phyloP scores from a whole-genome alignment of 2,329 filamentous ascomycete genomes.

The Colletotrichum higginsianum region DNA sequence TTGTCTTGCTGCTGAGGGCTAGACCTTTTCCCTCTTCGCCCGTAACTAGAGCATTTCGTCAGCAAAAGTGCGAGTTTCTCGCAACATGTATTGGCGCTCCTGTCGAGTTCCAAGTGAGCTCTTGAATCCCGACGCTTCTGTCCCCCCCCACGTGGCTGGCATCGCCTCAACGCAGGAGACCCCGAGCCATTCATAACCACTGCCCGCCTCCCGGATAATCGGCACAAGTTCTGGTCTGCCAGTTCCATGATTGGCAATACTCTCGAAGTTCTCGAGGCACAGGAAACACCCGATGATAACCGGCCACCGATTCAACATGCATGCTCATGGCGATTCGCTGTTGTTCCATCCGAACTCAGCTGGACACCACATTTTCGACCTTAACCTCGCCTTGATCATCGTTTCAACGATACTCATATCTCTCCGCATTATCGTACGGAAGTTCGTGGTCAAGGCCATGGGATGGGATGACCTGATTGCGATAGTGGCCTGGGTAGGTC shows the following conservation, averaged over 20 bases:
- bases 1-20: not conserved
- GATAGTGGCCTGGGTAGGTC: constrained; percentile 31
- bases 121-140: constrained; percentile 21
- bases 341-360: constrained; percentile 24
- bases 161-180: not conserved
- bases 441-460: constrained; percentile 24
- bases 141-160: constrained; percentile 4
- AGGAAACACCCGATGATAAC: not conserved
- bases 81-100: constrained; percentile 10
- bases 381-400: constrained; percentile 37
- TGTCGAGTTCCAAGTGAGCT: not conserved
- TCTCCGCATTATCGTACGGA: constrained; percentile 29
- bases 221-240: not conserved
- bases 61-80: not conserved
- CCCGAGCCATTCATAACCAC: constrained; percentile 2
- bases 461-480: constrained; percentile 38
- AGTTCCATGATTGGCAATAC: not conserved
- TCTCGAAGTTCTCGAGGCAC: constrained; percentile 11
- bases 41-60: not conserved
- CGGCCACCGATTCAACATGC: constrained; percentile 6
- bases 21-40: not conserved
- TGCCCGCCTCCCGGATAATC: constrained; percentile 9
- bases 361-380: constrained; percentile 36
- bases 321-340: not conserved
- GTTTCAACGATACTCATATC: constrained; percentile 29